Conservation (phyloP, 73 alveolate genomes). For the Paramecium caudatum region DNA sequence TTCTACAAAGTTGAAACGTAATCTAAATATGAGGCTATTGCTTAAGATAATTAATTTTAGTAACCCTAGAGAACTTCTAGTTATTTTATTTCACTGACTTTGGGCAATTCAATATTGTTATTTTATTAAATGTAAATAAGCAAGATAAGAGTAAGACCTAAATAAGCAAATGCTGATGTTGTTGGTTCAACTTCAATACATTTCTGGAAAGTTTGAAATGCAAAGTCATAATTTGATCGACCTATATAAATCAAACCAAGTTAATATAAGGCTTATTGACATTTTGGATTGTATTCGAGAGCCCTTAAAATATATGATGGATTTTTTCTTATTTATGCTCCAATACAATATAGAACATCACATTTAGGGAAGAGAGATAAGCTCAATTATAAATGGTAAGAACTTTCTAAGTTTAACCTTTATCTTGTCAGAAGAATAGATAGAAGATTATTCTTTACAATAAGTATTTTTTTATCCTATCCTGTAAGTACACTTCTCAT, state of each 20-base stretch:
- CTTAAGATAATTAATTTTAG: background rate
- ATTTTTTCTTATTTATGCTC: background rate
- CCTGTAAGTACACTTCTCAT: background rate
- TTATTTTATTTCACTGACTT: background rate
- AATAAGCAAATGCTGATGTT: slow-evolving; percentile 57
- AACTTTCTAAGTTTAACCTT: background rate
- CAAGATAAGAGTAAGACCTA: slow-evolving; percentile 22
- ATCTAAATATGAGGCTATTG: slow-evolving; percentile 40
- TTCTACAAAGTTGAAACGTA: slow-evolving; percentile 37
- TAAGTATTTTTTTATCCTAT: slow-evolving; percentile 10
- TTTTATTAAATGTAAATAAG: slow-evolving; percentile 20
- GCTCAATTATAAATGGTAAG: background rate
- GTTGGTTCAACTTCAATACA: slow-evolving; percentile 60
- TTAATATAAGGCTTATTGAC: background rate
- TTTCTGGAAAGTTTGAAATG: slow-evolving; percentile 1
- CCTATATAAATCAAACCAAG: background rate
- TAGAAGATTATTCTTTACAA: slow-evolving; percentile 42
- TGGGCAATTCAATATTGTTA: background rate
- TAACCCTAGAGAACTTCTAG: background rate
- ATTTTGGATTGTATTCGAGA: slow-evolving; percentile 48
- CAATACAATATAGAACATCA: slow-evolving; percentile 20
- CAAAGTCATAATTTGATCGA: slow-evolving; percentile 30
- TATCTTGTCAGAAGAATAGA: background rate
- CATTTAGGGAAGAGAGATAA: slow-evolving; percentile 58
- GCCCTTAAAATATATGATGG: slow-evolving; percentile 25